Evolutionary conservation across 176 grass and related monocot species (phyloP).

Genomic region (Tuctoria greenei): DNA sequence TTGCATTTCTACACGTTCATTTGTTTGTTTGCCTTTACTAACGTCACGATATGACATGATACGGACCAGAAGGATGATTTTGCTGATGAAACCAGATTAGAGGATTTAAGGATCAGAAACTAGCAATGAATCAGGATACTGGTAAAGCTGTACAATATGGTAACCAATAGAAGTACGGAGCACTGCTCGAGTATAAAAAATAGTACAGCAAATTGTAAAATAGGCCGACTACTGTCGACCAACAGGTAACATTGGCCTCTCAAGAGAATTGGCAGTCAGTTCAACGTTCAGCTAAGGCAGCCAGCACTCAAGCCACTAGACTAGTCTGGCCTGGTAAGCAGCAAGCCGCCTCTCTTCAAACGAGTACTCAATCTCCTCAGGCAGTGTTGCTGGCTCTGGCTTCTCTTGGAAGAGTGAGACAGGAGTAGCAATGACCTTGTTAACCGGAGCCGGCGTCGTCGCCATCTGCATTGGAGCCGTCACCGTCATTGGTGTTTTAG

Average conservation of each 20-base stretch:
- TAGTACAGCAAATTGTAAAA: neutral
- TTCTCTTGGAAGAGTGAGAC: slow-evolving; percentile 46
- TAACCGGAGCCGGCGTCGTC: slow-evolving; percentile 43
- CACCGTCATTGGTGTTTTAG: slow-evolving; percentile 48
- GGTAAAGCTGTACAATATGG: slow-evolving; percentile 32
- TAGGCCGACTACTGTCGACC: slow-evolving; percentile 46
- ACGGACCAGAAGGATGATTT: too few species aligned
- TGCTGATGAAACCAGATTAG: neutral
- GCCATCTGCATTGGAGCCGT: slow-evolving; percentile 61
- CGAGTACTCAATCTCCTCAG: slow-evolving; percentile 62
- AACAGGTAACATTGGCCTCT: slow-evolving; percentile 22
- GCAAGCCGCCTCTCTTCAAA: slow-evolving; percentile 75
- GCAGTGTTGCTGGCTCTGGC: slow-evolving; percentile 1
- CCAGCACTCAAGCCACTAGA: slow-evolving; percentile 22
- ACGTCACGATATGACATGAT: neutral
- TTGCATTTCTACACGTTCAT: neutral
- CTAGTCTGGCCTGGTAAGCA: slow-evolving; percentile 40
- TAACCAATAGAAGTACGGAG: slow-evolving; percentile 4
- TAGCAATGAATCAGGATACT: neutral
- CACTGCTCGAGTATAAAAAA: slow-evolving; percentile 2
- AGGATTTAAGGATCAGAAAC: neutral
- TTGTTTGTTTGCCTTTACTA: neutral
- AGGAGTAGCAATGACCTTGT: slow-evolving; percentile 32
- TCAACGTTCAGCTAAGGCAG: slow-evolving; percentile 16
- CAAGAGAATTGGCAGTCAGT: slow-evolving; percentile 40